Evolutionary conservation across 495 filamentous ascomycete species (phyloP).

Genomic region (Aspergillus egyptiacus): DNA sequence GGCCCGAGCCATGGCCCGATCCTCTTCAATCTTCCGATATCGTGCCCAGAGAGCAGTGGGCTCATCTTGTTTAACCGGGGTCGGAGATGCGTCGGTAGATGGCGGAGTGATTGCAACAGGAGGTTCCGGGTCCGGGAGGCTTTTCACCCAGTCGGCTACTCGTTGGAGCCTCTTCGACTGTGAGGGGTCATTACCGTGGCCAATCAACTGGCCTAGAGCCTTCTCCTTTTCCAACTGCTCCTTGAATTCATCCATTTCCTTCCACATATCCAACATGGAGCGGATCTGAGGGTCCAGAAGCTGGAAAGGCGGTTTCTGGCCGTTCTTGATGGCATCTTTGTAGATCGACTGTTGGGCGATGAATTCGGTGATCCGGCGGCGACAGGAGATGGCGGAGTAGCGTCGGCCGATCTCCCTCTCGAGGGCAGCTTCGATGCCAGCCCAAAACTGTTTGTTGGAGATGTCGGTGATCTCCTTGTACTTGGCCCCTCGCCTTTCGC

Average conservation of each 20-base stretch:
- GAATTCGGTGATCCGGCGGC: conserved; percentile 17
- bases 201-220: conserved; percentile 1
- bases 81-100: background rate
- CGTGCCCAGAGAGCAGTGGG: conserved; percentile 1
- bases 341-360: conserved; percentile 11
- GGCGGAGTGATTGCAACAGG: conserved; percentile 7
- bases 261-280: conserved; percentile 11
- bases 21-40: conserved; percentile 3
- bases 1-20: background rate
- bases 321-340: conserved; percentile 5
- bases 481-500: conserved; percentile 6
- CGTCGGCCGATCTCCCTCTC: conserved; percentile 13
- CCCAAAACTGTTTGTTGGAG: conserved; percentile 19
- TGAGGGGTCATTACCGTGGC: background rate
- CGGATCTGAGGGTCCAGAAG: conserved; percentile 5
- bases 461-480: conserved; percentile 12
- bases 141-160: conserved; percentile 20
- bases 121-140: conserved; percentile 15
- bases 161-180: conserved; percentile 14
- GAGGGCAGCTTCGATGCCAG: conserved; percentile 13
- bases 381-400: conserved; percentile 24
- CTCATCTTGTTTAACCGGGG: background rate
- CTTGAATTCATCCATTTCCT: conserved; percentile 7
- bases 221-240: conserved; percentile 6
- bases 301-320: background rate